Percentiles rank a stretch among this genome's conserved stretches.
These are phyloP conservation scores for Lophiotrema nucula DNA, from an alignment of 495 filamentous ascomycete genomes.

Conservation along the genomic window DNA sequence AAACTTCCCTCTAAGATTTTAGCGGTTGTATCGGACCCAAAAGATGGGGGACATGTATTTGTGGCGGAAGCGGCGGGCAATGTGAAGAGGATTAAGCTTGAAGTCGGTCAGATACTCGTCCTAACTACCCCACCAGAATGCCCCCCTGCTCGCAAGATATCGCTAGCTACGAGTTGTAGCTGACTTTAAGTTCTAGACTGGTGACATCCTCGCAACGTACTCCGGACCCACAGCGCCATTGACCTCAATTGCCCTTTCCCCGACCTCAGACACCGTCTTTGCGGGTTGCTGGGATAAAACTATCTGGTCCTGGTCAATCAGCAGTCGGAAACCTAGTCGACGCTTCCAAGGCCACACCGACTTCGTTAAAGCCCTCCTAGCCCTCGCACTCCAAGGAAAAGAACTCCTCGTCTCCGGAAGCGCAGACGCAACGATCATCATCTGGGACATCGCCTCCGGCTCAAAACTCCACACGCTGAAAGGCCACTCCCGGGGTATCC, in stretches of 20 bases:
- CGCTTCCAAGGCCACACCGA: constrained; percentile 79
- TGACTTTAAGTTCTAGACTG: constrained; percentile 22
- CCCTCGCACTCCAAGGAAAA: constrained; percentile 46
- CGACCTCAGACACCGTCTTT: constrained; percentile 59
- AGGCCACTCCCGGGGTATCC: constrained; percentile 74
- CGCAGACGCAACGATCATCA: constrained; percentile 79
- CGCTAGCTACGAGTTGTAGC: neutral
- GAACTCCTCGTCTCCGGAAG: constrained; percentile 79
- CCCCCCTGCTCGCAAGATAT: neutral
- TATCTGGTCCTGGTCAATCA: constrained; percentile 77
- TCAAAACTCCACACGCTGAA: constrained; percentile 69
- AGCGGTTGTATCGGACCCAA: constrained; percentile 68
- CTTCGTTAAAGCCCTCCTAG: constrained; percentile 78
- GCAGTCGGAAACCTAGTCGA: constrained; percentile 50
- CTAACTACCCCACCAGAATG: neutral
- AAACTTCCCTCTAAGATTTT: constrained; percentile 80
- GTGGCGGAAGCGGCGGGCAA: constrained; percentile 81
- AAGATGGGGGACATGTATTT: constrained; percentile 60
- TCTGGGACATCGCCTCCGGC: constrained; percentile 72
- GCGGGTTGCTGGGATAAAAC: constrained; percentile 92
- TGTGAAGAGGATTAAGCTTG: constrained; percentile 67
- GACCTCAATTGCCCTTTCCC: constrained; percentile 69
- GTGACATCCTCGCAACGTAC: constrained; percentile 50
- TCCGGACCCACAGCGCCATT: constrained; percentile 76
- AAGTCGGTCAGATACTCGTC: constrained; percentile 64